Conservation (phyloP, 345 rosid species). For the Citrus sinensis region DVS_A1.0 CM039163.1:46770001-46770500, state of each 20-base stretch:
- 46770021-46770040: constrained; percentile 93
- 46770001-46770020: constrained; percentile 93
- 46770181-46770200: neutral
- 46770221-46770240: neutral
- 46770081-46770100: neutral
- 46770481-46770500: neutral
- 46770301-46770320: neutral
- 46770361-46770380: neutral
- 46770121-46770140: neutral
- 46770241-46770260: neutral
- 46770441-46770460: neutral
- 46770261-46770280: neutral
- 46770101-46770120: neutral
- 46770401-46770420: neutral
- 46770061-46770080: constrained; percentile 43
- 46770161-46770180: neutral
- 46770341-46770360: neutral
- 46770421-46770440: neutral
- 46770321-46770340: neutral
- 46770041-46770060: constrained; percentile 93
- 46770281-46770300: neutral
- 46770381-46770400: neutral
- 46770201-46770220: neutral
- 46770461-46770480: neutral
- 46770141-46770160: neutral